These are phyloP conservation scores for Davidsoniella australis DNA, from an alignment of 2,329 filamentous ascomycete genomes.

Conservation along the genomic window DNA sequence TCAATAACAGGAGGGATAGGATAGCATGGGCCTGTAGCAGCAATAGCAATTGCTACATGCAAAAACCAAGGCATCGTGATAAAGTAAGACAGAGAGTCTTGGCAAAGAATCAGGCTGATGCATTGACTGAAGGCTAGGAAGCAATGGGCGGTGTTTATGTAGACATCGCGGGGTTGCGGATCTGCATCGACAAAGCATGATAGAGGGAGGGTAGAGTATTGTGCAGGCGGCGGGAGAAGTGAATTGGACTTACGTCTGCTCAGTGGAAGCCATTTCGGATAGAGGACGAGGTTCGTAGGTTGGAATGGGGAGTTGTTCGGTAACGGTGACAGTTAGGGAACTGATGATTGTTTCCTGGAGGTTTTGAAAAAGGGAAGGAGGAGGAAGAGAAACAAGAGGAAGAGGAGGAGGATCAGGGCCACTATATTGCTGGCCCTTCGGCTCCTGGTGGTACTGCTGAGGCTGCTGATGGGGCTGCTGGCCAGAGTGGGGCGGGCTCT, in stretches of 20 bases:
- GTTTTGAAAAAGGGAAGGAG: conserved; percentile 8
- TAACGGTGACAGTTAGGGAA: conserved; percentile 6
- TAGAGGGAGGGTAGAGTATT: no score
- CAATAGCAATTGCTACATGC: not conserved
- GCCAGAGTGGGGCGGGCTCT: not conserved
- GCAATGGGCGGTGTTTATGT: conserved; percentile 5
- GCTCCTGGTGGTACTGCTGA: conserved; percentile 7
- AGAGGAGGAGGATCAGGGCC: conserved; percentile 9
- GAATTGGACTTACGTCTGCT: conserved; percentile 51
- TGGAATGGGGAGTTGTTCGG: conserved; percentile 3
- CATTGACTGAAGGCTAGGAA: not conserved
- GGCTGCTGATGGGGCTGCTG: conserved; percentile 6
- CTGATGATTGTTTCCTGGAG: conserved; percentile 4
- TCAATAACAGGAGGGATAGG: no score
- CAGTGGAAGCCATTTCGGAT: conserved; percentile 23
- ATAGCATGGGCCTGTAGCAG: no score
- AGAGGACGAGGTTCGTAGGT: conserved; percentile 6
- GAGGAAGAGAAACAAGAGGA: conserved; percentile 6
- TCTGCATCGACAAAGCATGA: no score
- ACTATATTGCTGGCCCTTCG: conserved; percentile 12
- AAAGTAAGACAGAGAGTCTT: no score
- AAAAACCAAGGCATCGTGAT: not conserved
- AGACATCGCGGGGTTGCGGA: no score
- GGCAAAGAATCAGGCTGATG: no score
- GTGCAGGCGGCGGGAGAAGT: no score